A percentile compares a stretch with the other conserved stretches of the same genome.
Conservation (phyloP, 2,329 filamentous ascomycete genomes). For the Venturia nashicola region DNA sequence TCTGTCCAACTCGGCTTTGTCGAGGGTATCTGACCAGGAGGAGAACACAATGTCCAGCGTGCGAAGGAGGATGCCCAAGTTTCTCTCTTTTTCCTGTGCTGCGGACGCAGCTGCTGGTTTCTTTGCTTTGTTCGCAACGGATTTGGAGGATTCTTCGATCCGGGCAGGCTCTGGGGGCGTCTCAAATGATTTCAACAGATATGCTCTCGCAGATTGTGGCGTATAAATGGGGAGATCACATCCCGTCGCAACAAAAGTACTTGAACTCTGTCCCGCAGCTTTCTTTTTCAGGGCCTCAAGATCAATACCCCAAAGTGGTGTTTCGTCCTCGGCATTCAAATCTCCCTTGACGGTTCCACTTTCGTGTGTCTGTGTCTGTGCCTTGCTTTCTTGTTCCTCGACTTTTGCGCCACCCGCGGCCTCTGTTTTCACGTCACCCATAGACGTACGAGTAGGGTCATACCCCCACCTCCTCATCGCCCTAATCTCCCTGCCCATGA, state of each 20-base stretch:
- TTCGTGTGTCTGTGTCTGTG: slow-evolving; percentile 17
- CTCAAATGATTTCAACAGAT: slow-evolving; percentile 48
- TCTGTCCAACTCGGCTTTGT: slow-evolving; percentile 54
- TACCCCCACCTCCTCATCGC: slow-evolving; percentile 73
- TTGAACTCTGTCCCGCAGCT: slow-evolving; percentile 20
- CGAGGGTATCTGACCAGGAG: slow-evolving; percentile 60
- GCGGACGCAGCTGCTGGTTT: slow-evolving; percentile 41
- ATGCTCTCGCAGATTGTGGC: slow-evolving; percentile 54
- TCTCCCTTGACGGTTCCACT: neutral
- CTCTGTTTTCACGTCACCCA: slow-evolving; percentile 1
- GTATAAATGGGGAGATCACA: slow-evolving; percentile 58
- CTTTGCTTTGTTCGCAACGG: slow-evolving; percentile 26
- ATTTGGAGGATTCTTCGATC: neutral
- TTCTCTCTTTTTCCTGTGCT: slow-evolving; percentile 53
- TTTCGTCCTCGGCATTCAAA: slow-evolving; percentile 21
- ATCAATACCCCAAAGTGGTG: slow-evolving; percentile 47
- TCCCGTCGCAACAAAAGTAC: slow-evolving; percentile 9
- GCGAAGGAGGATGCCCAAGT: slow-evolving; percentile 56
- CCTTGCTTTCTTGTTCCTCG: slow-evolving; percentile 12
- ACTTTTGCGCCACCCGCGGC: too few relatives aligned
- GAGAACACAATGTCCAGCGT: slow-evolving; percentile 59
- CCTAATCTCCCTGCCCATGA: slow-evolving; percentile 61
- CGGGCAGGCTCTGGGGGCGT: slow-evolving; percentile 18
- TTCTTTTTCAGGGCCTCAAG: slow-evolving; percentile 39
- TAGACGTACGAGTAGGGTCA: slow-evolving; percentile 22